phyloP scores from a whole-genome alignment of 2,329 filamentous ascomycete genomes.

The Colletotrichum tropicicola region DNA sequence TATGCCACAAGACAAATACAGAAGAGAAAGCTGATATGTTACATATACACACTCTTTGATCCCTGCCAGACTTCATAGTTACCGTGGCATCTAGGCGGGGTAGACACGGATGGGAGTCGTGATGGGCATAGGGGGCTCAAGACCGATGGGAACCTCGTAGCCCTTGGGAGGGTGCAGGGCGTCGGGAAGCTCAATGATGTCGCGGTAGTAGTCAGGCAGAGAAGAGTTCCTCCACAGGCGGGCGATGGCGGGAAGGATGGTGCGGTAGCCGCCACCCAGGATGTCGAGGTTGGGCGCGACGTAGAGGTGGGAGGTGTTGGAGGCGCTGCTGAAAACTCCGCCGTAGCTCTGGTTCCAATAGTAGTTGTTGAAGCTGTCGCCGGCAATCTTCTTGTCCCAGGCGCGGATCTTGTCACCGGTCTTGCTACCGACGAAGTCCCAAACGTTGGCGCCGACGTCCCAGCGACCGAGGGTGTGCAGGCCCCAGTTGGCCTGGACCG shows the following conservation, averaged over 20 bases:
- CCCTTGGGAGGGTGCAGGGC: slow-evolving; percentile 53
- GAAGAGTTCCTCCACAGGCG: slow-evolving; percentile 46
- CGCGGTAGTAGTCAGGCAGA: slow-evolving; percentile 51
- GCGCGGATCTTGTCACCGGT: slow-evolving; percentile 62
- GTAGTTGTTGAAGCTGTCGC: slow-evolving; percentile 44
- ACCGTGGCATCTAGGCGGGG: no score
- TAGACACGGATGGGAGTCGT: neutral
- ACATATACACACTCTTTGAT: no score
- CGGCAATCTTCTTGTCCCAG: slow-evolving; percentile 42
- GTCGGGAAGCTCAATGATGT: slow-evolving; percentile 50
- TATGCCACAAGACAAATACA: no score
- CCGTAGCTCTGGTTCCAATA: slow-evolving; percentile 65
- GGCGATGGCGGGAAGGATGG: slow-evolving; percentile 46
- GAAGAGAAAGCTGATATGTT: no score
- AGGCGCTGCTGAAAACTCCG: slow-evolving; percentile 51
- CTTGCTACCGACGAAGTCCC: slow-evolving; percentile 64
- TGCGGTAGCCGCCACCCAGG: slow-evolving; percentile 41
- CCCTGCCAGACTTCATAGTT: no score
- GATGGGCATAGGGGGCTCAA: neutral
- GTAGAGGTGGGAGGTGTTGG: slow-evolving; percentile 36
- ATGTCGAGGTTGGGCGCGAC: slow-evolving; percentile 49
- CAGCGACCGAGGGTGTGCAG: slow-evolving; percentile 71
- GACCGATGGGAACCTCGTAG: slow-evolving; percentile 35
- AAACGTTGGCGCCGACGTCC: slow-evolving; percentile 79
- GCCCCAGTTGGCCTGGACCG: slow-evolving; percentile 50